Conservation (phyloP, 768 basidiomycete genomes). For the Calocybe cyanea region DNA sequence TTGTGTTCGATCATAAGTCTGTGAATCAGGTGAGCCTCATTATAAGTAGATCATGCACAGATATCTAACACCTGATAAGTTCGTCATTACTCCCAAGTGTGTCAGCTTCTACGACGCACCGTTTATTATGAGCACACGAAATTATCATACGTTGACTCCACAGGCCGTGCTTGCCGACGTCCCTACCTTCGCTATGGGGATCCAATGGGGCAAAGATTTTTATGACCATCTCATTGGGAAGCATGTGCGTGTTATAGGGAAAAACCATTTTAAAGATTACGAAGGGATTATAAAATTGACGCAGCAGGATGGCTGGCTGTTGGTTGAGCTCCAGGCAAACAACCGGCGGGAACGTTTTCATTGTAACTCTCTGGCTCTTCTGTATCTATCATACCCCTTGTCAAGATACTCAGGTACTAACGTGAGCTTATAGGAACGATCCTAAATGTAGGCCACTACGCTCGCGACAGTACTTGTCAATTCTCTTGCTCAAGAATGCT, state of each 20-base stretch:
- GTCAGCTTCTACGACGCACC: not conserved
- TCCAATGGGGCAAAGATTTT: not conserved
- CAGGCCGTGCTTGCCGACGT: not conserved
- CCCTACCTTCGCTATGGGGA: not conserved
- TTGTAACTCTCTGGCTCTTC: not conserved
- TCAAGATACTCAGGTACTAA: not conserved
- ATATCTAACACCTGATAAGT: not conserved
- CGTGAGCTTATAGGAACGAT: conserved; percentile 1
- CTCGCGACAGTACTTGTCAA: not conserved
- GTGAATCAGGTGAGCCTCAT: not conserved
- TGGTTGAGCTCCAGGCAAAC: conserved; percentile 6
- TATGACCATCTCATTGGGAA: conserved; percentile 3
- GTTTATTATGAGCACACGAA: not conserved
- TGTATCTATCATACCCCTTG: not conserved
- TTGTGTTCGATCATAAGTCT: not conserved
- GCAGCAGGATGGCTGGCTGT: not conserved
- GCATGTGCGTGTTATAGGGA: conserved; percentile 1
- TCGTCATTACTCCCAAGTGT: not conserved
- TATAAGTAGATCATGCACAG: not conserved
- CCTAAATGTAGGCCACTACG: not conserved
- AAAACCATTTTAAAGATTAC: conserved; percentile 1
- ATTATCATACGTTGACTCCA: not conserved
- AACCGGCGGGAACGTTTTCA: conserved; percentile 1
- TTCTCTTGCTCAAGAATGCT: not conserved
- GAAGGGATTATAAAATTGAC: conserved; percentile 2